Evolutionary conservation across 164 flowering plant genomes (phyloP), one percentile per base, ranked within the genome.

Genomic region (Magnolia kwangsiensis): DNA sequence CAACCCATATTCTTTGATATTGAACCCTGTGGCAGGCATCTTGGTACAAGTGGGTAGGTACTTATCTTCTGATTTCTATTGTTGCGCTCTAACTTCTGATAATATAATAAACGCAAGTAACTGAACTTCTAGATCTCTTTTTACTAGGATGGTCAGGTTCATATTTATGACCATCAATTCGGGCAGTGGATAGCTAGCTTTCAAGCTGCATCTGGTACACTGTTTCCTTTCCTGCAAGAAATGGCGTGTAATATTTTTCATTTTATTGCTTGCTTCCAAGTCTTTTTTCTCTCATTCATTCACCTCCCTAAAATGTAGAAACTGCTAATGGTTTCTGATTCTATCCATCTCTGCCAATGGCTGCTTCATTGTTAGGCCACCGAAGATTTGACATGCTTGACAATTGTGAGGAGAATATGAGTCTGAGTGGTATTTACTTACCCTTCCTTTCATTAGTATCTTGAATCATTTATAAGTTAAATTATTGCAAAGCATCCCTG

Each of bases 1-100:
- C 98, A 94, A 82, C 85, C 97, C 69, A 88, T 96, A 81, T 78
- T 75, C 2, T 96, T 96, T 81, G 99, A 96, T 82, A 86, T 94
- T 81, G 98, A 96, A 78, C 96, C 98, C 75, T 72, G 63, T 70
- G 99, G 98, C 51, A 87, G 85, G 67, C 89, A 96, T 88, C 97
- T 96, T 77, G 97, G 88, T 67, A 90, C 99, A 49, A 98, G 98
- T 61, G 98, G 99, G 51, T 92, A 94, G 98, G 98, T 96, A 87
- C 49, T 10, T 24, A 8, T 67, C 67, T 73, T 73, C 63, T 69
- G 75, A 63, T 77, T 67, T 6, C 59, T 51, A 55, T 58, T 19
- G 58, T 50, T 72, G 27, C 55, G 16, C 24, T 9, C 61, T 2
- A 31, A 31, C 37, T 31, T 45, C 55, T 49, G 11, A 51, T 51